Evolutionary conservation across 164 flowering plant species (phyloP).

Genomic region (Warburgia ugandensis): DNA sequence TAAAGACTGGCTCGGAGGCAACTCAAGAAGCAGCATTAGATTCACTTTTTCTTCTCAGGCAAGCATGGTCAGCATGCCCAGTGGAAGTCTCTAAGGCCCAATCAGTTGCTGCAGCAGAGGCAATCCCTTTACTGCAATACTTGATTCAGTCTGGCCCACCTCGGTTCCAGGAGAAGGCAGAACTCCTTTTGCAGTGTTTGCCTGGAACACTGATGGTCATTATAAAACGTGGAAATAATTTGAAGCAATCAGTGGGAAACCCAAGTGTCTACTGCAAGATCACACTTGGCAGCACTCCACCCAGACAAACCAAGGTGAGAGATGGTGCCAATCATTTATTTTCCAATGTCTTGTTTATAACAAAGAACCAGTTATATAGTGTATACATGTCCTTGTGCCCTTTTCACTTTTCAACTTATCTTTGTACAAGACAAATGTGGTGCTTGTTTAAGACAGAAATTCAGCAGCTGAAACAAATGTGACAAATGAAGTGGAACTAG

Average conservation of each 20-base stretch:
- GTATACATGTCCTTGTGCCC: no score
- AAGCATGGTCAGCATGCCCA: slow-evolving; percentile 99
- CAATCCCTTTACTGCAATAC: slow-evolving; percentile 84
- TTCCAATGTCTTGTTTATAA: background rate
- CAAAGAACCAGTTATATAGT: no score
- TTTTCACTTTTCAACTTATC: no score
- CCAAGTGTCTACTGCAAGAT: slow-evolving; percentile 91
- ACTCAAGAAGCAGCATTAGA: slow-evolving; percentile 97
- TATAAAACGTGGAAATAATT: slow-evolving; percentile 91
- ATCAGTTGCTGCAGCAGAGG: slow-evolving; percentile 94
- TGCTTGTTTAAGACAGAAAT: no score
- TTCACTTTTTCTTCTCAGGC: slow-evolving; percentile 80
- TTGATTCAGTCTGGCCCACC: slow-evolving; percentile 98
- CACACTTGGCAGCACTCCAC: slow-evolving; percentile 77
- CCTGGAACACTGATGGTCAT: slow-evolving; percentile 85
- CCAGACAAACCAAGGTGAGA: slow-evolving; percentile 75
- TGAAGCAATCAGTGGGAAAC: slow-evolving; percentile 97
- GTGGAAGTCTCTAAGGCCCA: slow-evolving; percentile 93
- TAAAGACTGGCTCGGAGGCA: slow-evolving; percentile 83
- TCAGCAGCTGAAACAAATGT: no score
- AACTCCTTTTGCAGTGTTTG: slow-evolving; percentile 87
- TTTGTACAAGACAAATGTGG: no score
- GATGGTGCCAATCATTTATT: background rate
- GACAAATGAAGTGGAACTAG: no score
- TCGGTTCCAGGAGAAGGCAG: slow-evolving; percentile 94